Evolutionary conservation across 352 stramenopile species (phyloP), one percentile per base, ranked within the genome.

Genomic region (Phytophthora cactorum): DNA sequence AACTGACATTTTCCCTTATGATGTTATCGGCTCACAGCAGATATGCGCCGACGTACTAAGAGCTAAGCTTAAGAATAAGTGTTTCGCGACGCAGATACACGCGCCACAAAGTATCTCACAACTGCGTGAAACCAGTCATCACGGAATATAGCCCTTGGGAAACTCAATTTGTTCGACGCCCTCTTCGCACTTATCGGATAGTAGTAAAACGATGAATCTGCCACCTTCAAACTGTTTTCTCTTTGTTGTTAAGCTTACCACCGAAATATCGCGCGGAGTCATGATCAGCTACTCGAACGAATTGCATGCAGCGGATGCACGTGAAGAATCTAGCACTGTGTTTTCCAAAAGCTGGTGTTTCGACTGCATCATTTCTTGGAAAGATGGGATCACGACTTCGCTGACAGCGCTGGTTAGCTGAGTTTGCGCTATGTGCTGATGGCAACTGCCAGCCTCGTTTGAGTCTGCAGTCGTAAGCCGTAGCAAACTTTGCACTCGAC

Each of bases 291-390:
- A 43, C 36, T n/a, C 12, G 2, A n/a, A 43, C 36, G 11, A 43
- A 17, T 15, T n/a, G 12, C 36, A n/a, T 5, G 10, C 2, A 15
- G 36, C 8, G 36, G 36, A 43, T 43, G 36, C 5, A 5, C 36
- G 47, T 9, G 47, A 8, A 25, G 27, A 53, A 43, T 59, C 52
- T 11, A 69, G 29, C 46, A 69, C 36, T 1, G 47, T 31, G 38
- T 69, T 69, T 3, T 69, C 62, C 22, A 69, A 6, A 38, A 55
- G n/a, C 47, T 69, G 62, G 38, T 63, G 44, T 11, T 39, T 17
- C 2, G 49, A 49, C 8, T 22, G 32, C 11, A 63, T 45, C n/a
- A 69, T 34, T 28, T 63, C 43, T 4, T 53, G 62, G 39, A 69
- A 60, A 1, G 32, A 61, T 4, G 60, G 14, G 15, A 68, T 59